Conservation (phyloP, 768 basidiomycete species). For the Lactarius deliciosus region DNA sequence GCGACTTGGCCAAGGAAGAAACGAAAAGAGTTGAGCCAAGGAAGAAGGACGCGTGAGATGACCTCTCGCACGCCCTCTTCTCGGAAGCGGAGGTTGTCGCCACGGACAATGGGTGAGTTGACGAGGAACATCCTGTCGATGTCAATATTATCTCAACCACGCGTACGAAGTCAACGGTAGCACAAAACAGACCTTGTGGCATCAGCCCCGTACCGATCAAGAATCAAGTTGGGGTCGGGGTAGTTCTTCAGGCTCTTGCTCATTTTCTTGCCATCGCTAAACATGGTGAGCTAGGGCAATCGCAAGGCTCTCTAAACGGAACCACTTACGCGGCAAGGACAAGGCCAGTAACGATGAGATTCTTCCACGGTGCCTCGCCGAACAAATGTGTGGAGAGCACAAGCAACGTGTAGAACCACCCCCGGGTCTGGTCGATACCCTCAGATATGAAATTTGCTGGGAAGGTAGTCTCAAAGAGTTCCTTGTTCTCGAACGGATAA, state of each 20-base stretch:
- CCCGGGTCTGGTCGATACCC: conserved; percentile 98
- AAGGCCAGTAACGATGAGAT: conserved; percentile 92
- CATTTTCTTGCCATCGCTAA: conserved; percentile 98
- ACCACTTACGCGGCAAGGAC: conserved; percentile 84
- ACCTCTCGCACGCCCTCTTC: conserved; percentile 98
- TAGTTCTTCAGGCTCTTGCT: conserved; percentile 97
- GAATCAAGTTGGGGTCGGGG: conserved; percentile 90
- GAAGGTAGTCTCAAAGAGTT: conserved; percentile 78
- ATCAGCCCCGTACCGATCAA: conserved; percentile 92
- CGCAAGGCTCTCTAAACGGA: not conserved
- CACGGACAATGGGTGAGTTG: conserved; percentile 97
- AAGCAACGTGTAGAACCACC: conserved; percentile 99
- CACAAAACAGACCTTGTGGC: conserved; percentile 66
- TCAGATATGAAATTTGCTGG: conserved; percentile 98
- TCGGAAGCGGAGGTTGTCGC: conserved; percentile 95
- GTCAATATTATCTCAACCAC: not conserved
- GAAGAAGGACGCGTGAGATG: conserved; percentile 91
- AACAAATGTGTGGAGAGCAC: conserved; percentile 96
- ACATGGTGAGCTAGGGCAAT: conserved; percentile 6
- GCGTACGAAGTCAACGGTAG: not conserved
- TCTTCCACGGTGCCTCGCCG: conserved; percentile 94
- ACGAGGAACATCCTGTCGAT: conserved; percentile 87
- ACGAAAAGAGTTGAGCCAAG: conserved; percentile 98
- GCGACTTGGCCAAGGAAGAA: conserved; percentile 97
- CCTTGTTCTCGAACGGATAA: conserved; percentile 98